phyloP scores from a whole-genome alignment of 371 early-diverging fungal genomes.

The Catenaria anguillulae region DNA sequence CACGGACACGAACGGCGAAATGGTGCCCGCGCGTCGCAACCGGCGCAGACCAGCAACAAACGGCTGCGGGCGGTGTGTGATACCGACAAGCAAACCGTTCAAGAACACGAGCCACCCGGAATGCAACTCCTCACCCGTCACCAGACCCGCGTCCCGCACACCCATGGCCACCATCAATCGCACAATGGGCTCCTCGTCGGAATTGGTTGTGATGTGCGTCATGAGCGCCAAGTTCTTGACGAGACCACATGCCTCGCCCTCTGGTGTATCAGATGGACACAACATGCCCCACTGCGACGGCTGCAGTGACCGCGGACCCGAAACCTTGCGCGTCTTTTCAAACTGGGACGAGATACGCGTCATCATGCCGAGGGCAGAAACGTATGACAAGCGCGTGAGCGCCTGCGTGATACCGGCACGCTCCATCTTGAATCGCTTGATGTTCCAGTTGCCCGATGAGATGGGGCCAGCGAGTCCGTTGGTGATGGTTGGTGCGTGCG shows the following conservation, averaged over 20 bases:
- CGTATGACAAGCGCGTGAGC: constrained; percentile 88
- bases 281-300: constrained; percentile 99
- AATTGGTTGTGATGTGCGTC: constrained; percentile 97
- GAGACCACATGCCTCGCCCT: constrained; percentile 99
- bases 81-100: constrained; percentile 84
- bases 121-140: constrained; percentile 74
- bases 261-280: constrained; percentile 99
- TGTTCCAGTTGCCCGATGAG: constrained; percentile 98
- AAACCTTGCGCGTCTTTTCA: constrained; percentile 99
- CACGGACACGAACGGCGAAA: constrained; percentile 88
- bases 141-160: constrained; percentile 69
- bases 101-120: constrained; percentile 69
- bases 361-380: constrained; percentile 98
- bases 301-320: constrained; percentile 96
- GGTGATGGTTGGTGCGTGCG: constrained; percentile 85
- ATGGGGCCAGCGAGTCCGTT: constrained; percentile 92
- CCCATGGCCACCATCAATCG: constrained; percentile 67
- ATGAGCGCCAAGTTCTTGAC: constrained; percentile 98
- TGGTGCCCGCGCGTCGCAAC: constrained; percentile 67
- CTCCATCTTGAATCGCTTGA: constrained; percentile 99
- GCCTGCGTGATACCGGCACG: constrained; percentile 98
- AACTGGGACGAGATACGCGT: constrained; percentile 97
- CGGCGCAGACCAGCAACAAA: constrained; percentile 73
- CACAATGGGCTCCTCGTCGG: constrained; percentile 62
- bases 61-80: constrained; percentile 56